Evolutionary conservation across 1,284 basidiomycete genomes (phyloP), one percentile per base, ranked within the genome.

Genomic region (Ustanciosporium gigantosporum): DNA sequence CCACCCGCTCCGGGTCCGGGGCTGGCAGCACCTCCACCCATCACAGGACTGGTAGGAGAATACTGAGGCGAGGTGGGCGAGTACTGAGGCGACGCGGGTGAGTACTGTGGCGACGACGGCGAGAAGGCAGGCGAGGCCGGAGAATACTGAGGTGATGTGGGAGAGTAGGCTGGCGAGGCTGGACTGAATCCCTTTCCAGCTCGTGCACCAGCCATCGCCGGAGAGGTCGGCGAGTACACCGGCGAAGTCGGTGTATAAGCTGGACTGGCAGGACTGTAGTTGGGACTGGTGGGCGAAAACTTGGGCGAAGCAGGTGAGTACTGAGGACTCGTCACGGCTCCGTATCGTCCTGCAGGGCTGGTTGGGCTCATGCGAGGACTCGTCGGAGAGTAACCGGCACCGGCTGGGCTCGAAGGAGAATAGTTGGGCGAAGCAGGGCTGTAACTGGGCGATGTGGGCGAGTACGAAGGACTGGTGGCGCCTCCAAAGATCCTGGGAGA

Each of bases 41-140:
- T 58, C 16, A 48, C 56, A 23, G 69, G 69, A 32, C 66, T 69
- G n/a, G 62, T 71, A 14, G 69, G 69, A 22, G 69, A 71, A 40
- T 67, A 73, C 34, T 61, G 56, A 21, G 73, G 73, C 17, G 68
- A 74, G 3, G 73, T 67, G 9, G 74, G 65, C 50, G 67, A 70
- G 37, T 74, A 76, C 44, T 69, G 65, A 13, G 78, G 75, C 9
- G 74, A 78, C 8, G 78, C 77, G 8, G 79, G 59, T 47, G 77
- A 76, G 52, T 78, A 74, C 31, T 70, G 61, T 7, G 80, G 80
- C 64, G 89, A 91, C 2, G 90, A 90, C 0, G 91, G 91, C 2
- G 90, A 92, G 75, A 90, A 91, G 15, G 85, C 85, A 5, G 66
- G 70, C 34, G 70, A 73, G 8, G 70, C 69, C 8, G 70, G 70